These are phyloP conservation scores for Drosera spatulata DNA, from an alignment of 179 eudicot species.

Conservation along the genomic window DNA sequence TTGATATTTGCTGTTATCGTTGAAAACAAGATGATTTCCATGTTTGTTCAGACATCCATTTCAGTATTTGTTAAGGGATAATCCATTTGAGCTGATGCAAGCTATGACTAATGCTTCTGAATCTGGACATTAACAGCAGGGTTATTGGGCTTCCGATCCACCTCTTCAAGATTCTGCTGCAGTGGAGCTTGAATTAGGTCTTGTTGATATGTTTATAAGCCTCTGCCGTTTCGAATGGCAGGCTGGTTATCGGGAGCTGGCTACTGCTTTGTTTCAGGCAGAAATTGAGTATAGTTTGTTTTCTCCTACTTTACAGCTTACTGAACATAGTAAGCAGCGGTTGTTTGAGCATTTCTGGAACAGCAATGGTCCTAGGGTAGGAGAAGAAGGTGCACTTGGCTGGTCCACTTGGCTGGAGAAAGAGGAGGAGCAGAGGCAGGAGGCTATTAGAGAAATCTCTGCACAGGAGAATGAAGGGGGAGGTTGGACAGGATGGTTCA, in stretches of 20 bases:
- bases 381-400: slow-evolving; percentile 96
- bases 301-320: slow-evolving; percentile 64
- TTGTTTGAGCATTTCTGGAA: slow-evolving; percentile 94
- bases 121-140: slow-evolving; percentile 29
- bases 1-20: too few species aligned
- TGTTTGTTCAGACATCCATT: too few species aligned
- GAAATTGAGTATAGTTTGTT: slow-evolving; percentile 86
- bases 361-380: slow-evolving; percentile 78
- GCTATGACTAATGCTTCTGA: too few species aligned
- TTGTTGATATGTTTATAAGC: slow-evolving; percentile 69
- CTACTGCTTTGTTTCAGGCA: slow-evolving; percentile 93
- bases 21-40: too few species aligned
- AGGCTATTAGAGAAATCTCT: slow-evolving; percentile 35
- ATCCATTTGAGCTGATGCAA: too few species aligned
- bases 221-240: slow-evolving; percentile 98
- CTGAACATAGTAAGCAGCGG: slow-evolving; percentile 79
- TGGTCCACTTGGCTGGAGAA: slow-evolving; percentile 94
- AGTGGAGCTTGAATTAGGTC: slow-evolving; percentile 60
- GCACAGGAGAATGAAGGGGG: slow-evolving; percentile 49
- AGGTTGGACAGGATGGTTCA: slow-evolving; percentile 97
- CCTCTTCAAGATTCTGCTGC: slow-evolving; percentile 29
- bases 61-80: too few species aligned
- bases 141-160: slow-evolving; percentile 25
- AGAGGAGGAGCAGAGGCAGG: slow-evolving; percentile 82
- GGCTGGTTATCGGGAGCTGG: slow-evolving; percentile 88